These are phyloP conservation scores for Aspergillus amoenus DNA, from an alignment of 2,329 filamentous ascomycete genomes.

Conservation along the genomic window DNA sequence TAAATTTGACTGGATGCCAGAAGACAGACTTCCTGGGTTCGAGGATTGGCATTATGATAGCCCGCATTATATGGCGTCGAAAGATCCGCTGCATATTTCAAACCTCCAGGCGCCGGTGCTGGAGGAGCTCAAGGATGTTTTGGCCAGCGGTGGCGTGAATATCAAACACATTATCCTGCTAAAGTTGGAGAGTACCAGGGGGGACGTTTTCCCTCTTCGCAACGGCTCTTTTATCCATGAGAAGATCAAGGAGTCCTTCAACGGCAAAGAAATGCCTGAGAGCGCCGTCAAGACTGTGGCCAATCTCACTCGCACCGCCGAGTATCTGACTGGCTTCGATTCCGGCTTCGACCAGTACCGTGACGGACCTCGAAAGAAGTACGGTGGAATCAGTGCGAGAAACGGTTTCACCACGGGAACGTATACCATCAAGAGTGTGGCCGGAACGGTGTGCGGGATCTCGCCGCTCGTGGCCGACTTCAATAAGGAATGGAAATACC, in stretches of 20 bases:
- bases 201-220: constrained; percentile 46
- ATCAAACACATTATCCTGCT: constrained; percentile 48
- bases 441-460: constrained; percentile 46
- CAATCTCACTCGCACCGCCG: constrained; percentile 31
- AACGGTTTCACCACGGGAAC: constrained; percentile 44
- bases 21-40: constrained; percentile 23
- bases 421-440: constrained; percentile 47
- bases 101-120: constrained; percentile 35
- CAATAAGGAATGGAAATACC: constrained; percentile 43
- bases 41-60: constrained; percentile 23
- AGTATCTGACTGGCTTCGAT: constrained; percentile 28
- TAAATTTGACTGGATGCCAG: constrained; percentile 26
- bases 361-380: constrained; percentile 21
- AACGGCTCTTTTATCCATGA: constrained; percentile 40
- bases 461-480: constrained; percentile 44
- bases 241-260: constrained; percentile 39
- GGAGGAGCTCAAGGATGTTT: constrained; percentile 25
- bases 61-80: constrained; percentile 34
- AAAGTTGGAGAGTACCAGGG: constrained; percentile 48
- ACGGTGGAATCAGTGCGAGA: constrained; percentile 45
- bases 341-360: constrained; percentile 26
- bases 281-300: constrained; percentile 25
- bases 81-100: constrained; percentile 44
- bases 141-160: constrained; percentile 30
- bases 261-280: constrained; percentile 35